Conservation (phyloP, 805 yeast species). For the Barnettozyma sp. region DNA sequence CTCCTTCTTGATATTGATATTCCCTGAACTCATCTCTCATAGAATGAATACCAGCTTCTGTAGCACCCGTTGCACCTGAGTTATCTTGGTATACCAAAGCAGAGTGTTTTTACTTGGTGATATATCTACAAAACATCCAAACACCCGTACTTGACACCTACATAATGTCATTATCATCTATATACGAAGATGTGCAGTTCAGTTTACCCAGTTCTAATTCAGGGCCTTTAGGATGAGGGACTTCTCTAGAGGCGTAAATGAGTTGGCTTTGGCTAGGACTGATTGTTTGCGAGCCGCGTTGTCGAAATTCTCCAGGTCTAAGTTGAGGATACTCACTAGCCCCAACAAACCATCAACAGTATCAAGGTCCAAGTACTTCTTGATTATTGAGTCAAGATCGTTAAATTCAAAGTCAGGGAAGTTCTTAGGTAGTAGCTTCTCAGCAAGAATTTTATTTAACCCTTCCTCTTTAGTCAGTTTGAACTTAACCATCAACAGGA, state of each 20-base stretch:
- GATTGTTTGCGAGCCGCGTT: conserved; percentile 14
- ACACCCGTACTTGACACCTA: too few relatives aligned
- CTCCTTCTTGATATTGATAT: conserved; percentile 7
- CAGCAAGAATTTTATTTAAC: conserved; percentile 20
- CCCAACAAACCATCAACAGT: conserved; percentile 13
- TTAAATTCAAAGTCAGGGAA: conserved; percentile 17
- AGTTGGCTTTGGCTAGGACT: conserved; percentile 10
- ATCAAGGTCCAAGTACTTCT: conserved; percentile 10
- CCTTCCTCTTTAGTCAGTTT: conserved; percentile 16
- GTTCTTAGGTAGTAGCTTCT: conserved; percentile 22
- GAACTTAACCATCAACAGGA: conserved; percentile 18
- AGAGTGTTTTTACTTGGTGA: too few relatives aligned
- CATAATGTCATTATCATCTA: too few relatives aligned
- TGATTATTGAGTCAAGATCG: conserved; percentile 12
- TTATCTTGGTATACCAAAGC: too few relatives aligned
- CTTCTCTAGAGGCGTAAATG: conserved; percentile 21
- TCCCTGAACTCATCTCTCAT: conserved; percentile 1
- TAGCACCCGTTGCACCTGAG: too few relatives aligned
- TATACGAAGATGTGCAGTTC: too few relatives aligned
- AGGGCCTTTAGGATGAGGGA: conserved; percentile 7
- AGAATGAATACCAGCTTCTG: neutral
- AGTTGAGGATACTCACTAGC: conserved; percentile 13
- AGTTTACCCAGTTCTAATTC: conserved; percentile 3
- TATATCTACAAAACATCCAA: conserved; percentile 2
- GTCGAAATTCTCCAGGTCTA: conserved; percentile 14